Evolutionary conservation across 805 yeast genomes (phyloP).

Genomic region (Pichia cabralensis): DNA sequence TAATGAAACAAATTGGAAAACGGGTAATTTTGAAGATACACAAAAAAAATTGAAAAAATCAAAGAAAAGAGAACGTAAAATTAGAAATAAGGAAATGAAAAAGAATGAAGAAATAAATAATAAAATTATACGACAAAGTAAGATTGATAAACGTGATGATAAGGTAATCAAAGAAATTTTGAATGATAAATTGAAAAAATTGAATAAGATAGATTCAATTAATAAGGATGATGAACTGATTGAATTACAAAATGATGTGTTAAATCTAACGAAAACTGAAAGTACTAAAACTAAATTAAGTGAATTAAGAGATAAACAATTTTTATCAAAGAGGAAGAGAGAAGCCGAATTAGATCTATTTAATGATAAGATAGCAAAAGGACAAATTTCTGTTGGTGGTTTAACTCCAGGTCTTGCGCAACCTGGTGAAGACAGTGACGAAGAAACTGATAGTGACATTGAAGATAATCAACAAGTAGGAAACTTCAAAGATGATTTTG

Average conservation of each 20-base stretch:
- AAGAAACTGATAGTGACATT: constrained; percentile 17
- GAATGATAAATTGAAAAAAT: constrained; percentile 25
- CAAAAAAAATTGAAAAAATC: constrained; percentile 11
- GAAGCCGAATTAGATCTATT: constrained; percentile 24
- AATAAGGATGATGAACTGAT: constrained; percentile 30
- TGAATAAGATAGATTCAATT: constrained; percentile 25
- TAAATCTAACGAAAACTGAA: constrained; percentile 35
- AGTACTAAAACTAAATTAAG: constrained; percentile 24
- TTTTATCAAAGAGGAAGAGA: constrained; percentile 22
- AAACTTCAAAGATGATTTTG: constrained; percentile 22
- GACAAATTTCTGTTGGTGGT: constrained; percentile 44
- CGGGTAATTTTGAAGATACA: constrained; percentile 11
- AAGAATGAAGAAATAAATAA: constrained; percentile 8
- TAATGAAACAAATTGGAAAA: constrained; percentile 14
- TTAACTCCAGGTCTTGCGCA: constrained; percentile 84
- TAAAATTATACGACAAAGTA: constrained; percentile 16
- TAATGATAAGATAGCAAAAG: constrained; percentile 33
- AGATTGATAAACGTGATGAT: constrained; percentile 16
- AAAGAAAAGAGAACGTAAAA: constrained; percentile 14
- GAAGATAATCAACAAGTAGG: constrained; percentile 5
- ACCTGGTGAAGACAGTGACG: constrained; percentile 55
- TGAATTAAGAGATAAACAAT: constrained; percentile 3
- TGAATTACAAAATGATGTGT: constrained; percentile 32
- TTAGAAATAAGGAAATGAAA: constrained; percentile 11
- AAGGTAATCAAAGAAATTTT: constrained; percentile 30